Evolutionary conservation across 176 grass and related monocot genomes (phyloP).

Genomic region (Triticum monococcum): DNA sequence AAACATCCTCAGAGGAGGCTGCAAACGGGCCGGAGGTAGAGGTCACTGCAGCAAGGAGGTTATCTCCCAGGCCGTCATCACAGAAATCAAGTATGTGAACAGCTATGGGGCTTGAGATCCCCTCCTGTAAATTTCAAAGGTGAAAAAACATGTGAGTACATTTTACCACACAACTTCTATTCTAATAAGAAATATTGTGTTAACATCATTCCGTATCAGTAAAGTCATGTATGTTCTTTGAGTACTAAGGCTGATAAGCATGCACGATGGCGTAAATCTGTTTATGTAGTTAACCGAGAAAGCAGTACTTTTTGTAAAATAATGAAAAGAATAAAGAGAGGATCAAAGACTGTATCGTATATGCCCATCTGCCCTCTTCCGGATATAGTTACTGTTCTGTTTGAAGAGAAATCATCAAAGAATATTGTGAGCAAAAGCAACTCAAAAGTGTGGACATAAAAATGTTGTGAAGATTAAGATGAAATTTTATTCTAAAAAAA

Average conservation of each 20-base stretch:
- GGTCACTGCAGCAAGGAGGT: conserved; percentile 48
- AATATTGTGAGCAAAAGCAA: conserved; percentile 7
- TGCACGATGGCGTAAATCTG: neutral
- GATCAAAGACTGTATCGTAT: conserved; percentile 8
- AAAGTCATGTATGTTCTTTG: neutral
- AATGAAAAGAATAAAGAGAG: neutral
- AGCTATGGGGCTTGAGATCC: conserved; percentile 79
- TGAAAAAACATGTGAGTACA: conserved; percentile 2
- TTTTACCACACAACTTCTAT: neutral
- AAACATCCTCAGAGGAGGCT: conserved; percentile 48
- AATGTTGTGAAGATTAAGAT: neutral
- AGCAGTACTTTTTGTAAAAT: neutral
- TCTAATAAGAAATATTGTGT: neutral
- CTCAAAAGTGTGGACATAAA: neutral
- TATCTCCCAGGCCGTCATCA: conserved; percentile 48
- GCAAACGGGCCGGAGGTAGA: conserved; percentile 30
- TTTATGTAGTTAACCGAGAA: neutral
- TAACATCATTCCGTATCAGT: neutral
- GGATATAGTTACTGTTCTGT: conserved; percentile 2
- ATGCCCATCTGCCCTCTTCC: neutral
- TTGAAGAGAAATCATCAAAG: conserved; percentile 17
- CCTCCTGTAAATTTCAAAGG: conserved; percentile 60
- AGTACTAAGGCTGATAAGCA: neutral
- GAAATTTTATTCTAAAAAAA: neutral
- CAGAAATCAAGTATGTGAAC: conserved; percentile 77